Evolutionary conservation across 2,329 filamentous ascomycete genomes (phyloP).

Genomic region (Paecilomyces fulvus): DNA sequence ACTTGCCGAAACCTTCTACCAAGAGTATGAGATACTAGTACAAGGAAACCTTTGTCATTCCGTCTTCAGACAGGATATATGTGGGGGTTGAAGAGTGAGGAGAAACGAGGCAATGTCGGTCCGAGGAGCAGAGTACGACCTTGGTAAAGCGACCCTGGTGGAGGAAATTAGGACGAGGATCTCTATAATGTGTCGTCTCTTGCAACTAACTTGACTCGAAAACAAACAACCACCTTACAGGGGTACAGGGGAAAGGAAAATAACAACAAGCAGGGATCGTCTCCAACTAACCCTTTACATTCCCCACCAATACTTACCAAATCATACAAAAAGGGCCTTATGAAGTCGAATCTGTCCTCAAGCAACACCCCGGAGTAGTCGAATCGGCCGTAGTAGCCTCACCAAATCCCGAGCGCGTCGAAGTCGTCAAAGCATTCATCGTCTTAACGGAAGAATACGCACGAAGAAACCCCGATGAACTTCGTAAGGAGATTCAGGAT

Average conservation of each 20-base stretch:
- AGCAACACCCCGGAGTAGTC: slow-evolving; percentile 30
- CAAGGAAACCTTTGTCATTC: neutral
- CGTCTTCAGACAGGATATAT: neutral
- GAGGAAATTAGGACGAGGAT: neutral
- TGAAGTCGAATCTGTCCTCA: slow-evolving; percentile 35
- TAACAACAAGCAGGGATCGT: neutral
- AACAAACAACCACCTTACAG: neutral
- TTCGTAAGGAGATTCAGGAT: slow-evolving; percentile 29
- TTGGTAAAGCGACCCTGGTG: neutral
- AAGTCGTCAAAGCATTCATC: slow-evolving; percentile 36
- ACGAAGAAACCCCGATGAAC: slow-evolving; percentile 7
- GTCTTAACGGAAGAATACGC: slow-evolving; percentile 22
- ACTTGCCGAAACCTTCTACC: neutral
- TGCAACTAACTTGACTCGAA: neutral
- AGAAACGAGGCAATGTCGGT: neutral
- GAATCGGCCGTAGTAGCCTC: slow-evolving; percentile 35
- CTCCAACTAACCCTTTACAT: neutral
- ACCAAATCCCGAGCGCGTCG: slow-evolving; percentile 27
- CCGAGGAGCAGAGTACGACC: neutral
- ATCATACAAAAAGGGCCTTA: slow-evolving; percentile 22
- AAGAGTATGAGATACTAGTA: neutral
- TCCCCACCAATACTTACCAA: neutral
- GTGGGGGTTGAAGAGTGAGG: neutral
- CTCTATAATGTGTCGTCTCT: neutral
- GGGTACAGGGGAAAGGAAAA: neutral